Conservation (phyloP, 345 rosid species). For the Ceriops tagal region DNA sequence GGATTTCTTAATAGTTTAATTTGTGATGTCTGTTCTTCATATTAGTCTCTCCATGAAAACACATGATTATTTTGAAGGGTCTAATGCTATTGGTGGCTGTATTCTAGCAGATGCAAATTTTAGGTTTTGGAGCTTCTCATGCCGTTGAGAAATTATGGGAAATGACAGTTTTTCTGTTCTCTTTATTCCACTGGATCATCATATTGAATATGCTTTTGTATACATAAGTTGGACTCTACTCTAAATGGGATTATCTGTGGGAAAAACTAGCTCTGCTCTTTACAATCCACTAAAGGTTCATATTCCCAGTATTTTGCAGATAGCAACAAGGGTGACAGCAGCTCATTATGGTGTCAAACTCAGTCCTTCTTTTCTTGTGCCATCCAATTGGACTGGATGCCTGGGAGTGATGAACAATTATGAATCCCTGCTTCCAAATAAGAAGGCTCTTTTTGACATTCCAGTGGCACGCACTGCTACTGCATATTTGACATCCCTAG, state of each 20-base stretch:
- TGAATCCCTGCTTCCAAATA: slow-evolving; percentile 82
- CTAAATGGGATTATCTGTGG: neutral
- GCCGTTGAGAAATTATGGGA: too few relatives aligned
- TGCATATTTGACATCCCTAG: slow-evolving; percentile 77
- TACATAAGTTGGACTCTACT: too few relatives aligned
- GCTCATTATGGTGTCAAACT: slow-evolving; percentile 64
- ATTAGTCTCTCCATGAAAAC: too few relatives aligned
- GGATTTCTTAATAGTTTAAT: neutral
- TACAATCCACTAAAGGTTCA: neutral
- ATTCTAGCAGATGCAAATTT: too few relatives aligned
- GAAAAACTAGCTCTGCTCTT: neutral
- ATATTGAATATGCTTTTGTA: too few relatives aligned
- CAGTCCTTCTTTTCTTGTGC: slow-evolving; percentile 90
- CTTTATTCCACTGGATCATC: too few relatives aligned
- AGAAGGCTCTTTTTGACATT: slow-evolving; percentile 78
- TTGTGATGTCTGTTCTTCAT: neutral
- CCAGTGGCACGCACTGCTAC: slow-evolving; percentile 90
- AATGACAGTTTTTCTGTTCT: too few relatives aligned
- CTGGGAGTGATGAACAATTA: slow-evolving; percentile 90
- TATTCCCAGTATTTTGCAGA: slow-evolving; percentile 37
- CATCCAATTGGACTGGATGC: slow-evolving; percentile 95
- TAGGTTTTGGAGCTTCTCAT: too few relatives aligned
- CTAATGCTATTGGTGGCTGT: too few relatives aligned
- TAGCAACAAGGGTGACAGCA: slow-evolving; percentile 79
- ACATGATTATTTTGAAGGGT: too few relatives aligned